Evolutionary conservation across 2,329 filamentous ascomycete species (phyloP), one percentile per base, ranked within the genome.

Genomic region (Coniochaeta sp.): DNA sequence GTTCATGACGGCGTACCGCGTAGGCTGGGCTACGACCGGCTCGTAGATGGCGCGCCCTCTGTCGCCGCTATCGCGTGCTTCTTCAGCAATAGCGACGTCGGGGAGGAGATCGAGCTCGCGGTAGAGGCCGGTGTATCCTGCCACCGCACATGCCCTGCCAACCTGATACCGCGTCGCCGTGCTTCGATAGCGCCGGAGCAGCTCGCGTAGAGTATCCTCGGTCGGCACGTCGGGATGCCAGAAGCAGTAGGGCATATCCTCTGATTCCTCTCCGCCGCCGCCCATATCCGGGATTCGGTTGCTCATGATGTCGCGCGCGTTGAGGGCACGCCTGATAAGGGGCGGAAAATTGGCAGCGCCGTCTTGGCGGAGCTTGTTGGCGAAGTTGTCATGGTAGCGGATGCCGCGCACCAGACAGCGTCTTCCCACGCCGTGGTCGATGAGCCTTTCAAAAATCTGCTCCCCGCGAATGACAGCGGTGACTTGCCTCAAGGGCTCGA

Each of bases 71-170:
- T 52, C 48, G 9, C 53, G 48, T 12, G 53, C 53, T 20, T 55
- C 53, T 45, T 55, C 53, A 1, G 53, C 53, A 10, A 55, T 52
- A 0, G 52, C 35, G 20, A 55, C n/a, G 28, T 55, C 53, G 14
- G 53, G 53, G 24, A 55, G 48, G 9, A 55, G 26, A 13, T 46
- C 51, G 18, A 55, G 51, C 9, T 52, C 51, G n/a, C 48, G 48
- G 51, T 67, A 71, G 12, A 72, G 56, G 27, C 59, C 56, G 9
- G 40, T 27, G 46, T 71, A 72, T 3, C 67, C 67, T 4, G 63
- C 69, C 1, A 67, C 67, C 4, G 69, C 68, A 56, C 68, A 71
- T 1, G 67, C 66, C 3, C 69, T 61, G 20, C 61, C 66, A 14
- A 70, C 63, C 27, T 67, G 63, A 47, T 71, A 71, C 3, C 54